Percentiles rank a stretch among this genome's conserved stretches.
These are phyloP conservation scores for Xylaria castorea DNA, from an alignment of 495 filamentous ascomycete genomes.

Conservation along the genomic window DNA sequence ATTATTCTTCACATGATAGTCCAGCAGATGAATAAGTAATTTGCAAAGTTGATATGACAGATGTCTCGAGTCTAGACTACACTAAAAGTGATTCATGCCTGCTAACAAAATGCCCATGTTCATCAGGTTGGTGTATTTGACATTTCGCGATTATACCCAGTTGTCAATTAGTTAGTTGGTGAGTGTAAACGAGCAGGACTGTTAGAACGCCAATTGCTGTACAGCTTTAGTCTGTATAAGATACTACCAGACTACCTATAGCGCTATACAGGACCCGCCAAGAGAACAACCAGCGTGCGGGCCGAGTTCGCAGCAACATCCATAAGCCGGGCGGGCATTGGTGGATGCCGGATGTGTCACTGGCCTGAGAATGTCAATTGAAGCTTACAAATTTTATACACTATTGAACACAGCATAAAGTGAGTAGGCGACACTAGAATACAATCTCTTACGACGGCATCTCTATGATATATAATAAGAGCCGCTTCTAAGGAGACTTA, in stretches of 20 bases:
- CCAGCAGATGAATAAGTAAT: neutral
- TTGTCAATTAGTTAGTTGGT: neutral
- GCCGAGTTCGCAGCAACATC: slow-evolving; percentile 2
- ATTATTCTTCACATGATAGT: neutral
- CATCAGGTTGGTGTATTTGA: neutral
- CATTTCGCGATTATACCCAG: neutral
- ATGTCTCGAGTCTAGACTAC: neutral
- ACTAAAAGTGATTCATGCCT: neutral
- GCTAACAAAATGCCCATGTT: neutral
- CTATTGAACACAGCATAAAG: neutral
- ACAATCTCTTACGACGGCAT: neutral
- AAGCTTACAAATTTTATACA: slow-evolving; percentile 21
- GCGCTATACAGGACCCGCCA: slow-evolving; percentile 1
- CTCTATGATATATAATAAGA: neutral
- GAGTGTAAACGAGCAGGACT: neutral
- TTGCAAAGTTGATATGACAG: neutral
- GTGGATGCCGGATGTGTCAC: slow-evolving; percentile 27
- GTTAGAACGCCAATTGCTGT: neutral
- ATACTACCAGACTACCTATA: neutral
- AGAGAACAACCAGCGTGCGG: neutral
- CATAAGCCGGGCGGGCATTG: neutral
- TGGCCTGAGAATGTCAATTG: slow-evolving; percentile 6
- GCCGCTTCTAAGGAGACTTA: neutral
- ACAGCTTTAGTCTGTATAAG: neutral
- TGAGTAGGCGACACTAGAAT: neutral